Evolutionary conservation across 2,329 filamentous ascomycete species (phyloP).

Genomic region (Chrysoporthe cubensis): DNA sequence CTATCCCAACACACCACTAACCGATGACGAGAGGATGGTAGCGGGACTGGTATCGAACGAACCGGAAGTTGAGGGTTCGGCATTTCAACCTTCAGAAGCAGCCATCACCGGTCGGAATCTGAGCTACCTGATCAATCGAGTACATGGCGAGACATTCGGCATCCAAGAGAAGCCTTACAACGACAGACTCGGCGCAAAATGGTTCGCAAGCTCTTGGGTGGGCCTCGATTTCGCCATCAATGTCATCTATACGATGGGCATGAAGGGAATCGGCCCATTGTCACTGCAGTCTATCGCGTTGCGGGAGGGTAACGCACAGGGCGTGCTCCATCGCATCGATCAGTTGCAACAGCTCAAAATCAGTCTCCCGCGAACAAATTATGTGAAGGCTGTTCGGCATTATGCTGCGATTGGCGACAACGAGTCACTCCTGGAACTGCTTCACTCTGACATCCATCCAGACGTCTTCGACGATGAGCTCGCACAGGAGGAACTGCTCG

Average conservation of each 20-base stretch:
- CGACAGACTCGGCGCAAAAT: conserved; percentile 74
- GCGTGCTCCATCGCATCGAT: conserved; percentile 61
- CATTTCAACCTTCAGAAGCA: conserved; percentile 15
- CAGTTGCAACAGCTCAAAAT: conserved; percentile 67
- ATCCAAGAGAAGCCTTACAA: conserved; percentile 56
- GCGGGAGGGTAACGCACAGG: conserved; percentile 60
- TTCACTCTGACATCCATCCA: conserved; percentile 57
- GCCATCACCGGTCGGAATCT: conserved; percentile 31
- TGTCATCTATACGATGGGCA: conserved; percentile 70
- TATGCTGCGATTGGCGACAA: conserved; percentile 64
- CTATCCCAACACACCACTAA: conserved; percentile 45
- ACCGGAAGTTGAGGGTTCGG: conserved; percentile 28
- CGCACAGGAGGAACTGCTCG: conserved; percentile 45
- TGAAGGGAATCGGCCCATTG: conserved; percentile 73
- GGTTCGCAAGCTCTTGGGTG: conserved; percentile 76
- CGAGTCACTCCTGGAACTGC: conserved; percentile 48
- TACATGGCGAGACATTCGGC: conserved; percentile 45
- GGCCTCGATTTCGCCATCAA: conserved; percentile 73
- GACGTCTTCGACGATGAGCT: conserved; percentile 56
- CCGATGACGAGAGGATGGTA: conserved; percentile 42
- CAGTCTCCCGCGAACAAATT: conserved; percentile 63
- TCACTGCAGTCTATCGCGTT: conserved; percentile 78
- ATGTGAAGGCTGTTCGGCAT: conserved; percentile 66
- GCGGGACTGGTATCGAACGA: conserved; percentile 29
- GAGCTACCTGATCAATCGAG: conserved; percentile 43